A percentile compares a stretch with the other conserved stretches of the same genome.
Conservation (phyloP, 2,329 filamentous ascomycete species). For the Penicillium hesseltinei region DNA sequence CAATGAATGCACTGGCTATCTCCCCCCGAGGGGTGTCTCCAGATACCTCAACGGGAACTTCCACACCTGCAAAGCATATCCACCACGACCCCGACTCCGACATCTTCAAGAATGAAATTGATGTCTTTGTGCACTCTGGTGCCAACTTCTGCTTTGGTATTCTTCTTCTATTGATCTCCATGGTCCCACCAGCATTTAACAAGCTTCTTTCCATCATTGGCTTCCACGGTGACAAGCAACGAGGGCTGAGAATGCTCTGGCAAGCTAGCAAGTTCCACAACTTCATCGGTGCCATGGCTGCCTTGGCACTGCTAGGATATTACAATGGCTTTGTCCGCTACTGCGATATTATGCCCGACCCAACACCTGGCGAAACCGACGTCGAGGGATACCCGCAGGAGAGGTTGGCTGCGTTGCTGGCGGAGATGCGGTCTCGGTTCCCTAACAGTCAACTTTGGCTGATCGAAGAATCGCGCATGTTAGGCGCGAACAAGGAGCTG, state of each 20-base stretch:
- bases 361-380: conserved; percentile 47
- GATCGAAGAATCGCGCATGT: conserved; percentile 79
- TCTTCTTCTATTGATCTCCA: conserved; percentile 80
- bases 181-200: conserved; percentile 89
- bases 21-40: conserved; percentile 17
- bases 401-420: conserved; percentile 65
- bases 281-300: conserved; percentile 88
- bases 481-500: conserved; percentile 65
- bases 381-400: conserved; percentile 70
- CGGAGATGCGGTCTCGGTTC: conserved; percentile 72
- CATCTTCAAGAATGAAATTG: conserved; percentile 70
- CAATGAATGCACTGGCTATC: conserved; percentile 27
- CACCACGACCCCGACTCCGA: conserved; percentile 58
- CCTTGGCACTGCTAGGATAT: conserved; percentile 75
- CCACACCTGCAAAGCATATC: conserved; percentile 32
- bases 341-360: conserved; percentile 76
- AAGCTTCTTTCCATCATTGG: conserved; percentile 83
- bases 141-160: conserved; percentile 87
- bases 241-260: conserved; percentile 85
- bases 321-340: conserved; percentile 85
- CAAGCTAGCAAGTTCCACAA: conserved; percentile 80
- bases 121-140: conserved; percentile 86
- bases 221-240: conserved; percentile 82
- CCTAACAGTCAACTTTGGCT: conserved; percentile 82
- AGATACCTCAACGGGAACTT: conserved; percentile 20